These are phyloP conservation scores for Mangifera indica DNA, from an alignment of 345 rosid species.

Conservation along the genomic window DNA sequence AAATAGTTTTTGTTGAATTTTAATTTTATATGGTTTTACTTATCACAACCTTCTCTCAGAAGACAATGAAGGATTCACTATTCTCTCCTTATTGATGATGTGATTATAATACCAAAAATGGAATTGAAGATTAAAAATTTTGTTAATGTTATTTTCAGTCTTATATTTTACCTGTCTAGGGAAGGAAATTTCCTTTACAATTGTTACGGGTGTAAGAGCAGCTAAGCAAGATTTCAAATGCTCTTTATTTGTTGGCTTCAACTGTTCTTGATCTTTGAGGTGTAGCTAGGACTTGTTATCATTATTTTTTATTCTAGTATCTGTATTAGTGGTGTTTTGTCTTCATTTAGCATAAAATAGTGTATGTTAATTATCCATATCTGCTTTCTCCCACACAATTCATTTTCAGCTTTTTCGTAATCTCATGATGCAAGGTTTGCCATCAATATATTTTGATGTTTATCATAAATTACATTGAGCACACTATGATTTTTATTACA, in stretches of 20 bases:
- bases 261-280: background rate
- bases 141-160: background rate
- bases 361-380: background rate
- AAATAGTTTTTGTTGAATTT: background rate
- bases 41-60: too few species aligned
- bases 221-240: too few species aligned
- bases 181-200: background rate
- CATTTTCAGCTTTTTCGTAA: constrained; percentile 5
- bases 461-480: background rate
- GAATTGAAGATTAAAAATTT: constrained; percentile 2
- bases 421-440: constrained; percentile 2
- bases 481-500: background rate
- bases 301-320: background rate
- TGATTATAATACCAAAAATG: background rate
- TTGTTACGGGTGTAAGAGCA: background rate
- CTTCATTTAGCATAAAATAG: background rate
- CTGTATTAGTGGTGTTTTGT: background rate
- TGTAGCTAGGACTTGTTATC: background rate
- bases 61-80: background rate
- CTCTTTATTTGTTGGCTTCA: too few species aligned
- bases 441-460: background rate
- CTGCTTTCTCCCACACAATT: background rate
- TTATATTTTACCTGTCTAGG: background rate
- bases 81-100: background rate
- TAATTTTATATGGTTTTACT: background rate